phyloP scores from a whole-genome alignment of 768 basidiomycete species.

The Inosperma sp. region DNA sequence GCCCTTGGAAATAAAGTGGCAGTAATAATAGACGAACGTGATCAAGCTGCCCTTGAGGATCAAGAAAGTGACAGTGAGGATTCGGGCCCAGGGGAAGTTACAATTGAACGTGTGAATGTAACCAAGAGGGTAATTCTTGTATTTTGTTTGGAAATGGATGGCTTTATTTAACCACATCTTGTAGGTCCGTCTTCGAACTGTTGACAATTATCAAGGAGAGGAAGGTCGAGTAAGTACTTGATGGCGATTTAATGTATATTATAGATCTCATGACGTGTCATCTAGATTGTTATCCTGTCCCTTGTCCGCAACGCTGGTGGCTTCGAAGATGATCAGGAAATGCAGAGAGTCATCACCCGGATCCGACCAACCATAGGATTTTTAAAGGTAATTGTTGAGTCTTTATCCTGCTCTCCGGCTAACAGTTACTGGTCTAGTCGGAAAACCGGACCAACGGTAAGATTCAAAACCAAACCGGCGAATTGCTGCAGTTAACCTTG shows the following conservation, averaged over 20 bases:
- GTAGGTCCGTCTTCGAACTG: constrained; percentile 65
- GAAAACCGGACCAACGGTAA: constrained; percentile 6
- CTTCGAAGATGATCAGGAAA: constrained; percentile 29
- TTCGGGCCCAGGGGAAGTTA: constrained; percentile 14
- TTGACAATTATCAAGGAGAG: constrained; percentile 78
- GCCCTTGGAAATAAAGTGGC: constrained; percentile 44
- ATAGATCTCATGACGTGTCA: not conserved
- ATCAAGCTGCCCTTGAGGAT: constrained; percentile 55
- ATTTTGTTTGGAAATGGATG: not conserved
- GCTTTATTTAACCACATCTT: not conserved
- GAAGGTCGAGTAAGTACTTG: constrained; percentile 50
- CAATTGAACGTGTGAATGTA: not conserved
- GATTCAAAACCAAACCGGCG: constrained; percentile 10
- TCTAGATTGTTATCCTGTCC: constrained; percentile 64
- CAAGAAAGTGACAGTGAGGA: constrained; percentile 40
- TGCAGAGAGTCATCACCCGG: constrained; percentile 19
- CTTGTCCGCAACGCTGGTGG: constrained; percentile 66
- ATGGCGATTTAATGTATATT: not conserved
- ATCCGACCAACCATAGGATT: constrained; percentile 57
- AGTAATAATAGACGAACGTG: constrained; percentile 65
- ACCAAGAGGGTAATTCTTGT: not conserved
- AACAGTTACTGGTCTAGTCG: constrained; percentile 29
- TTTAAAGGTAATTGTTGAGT: constrained; percentile 48
- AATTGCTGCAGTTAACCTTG: not conserved
- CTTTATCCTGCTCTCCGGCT: not conserved